Conservation (phyloP, 2,329 filamentous ascomycete species). For the Cryoendolithus antarcticus region DNA sequence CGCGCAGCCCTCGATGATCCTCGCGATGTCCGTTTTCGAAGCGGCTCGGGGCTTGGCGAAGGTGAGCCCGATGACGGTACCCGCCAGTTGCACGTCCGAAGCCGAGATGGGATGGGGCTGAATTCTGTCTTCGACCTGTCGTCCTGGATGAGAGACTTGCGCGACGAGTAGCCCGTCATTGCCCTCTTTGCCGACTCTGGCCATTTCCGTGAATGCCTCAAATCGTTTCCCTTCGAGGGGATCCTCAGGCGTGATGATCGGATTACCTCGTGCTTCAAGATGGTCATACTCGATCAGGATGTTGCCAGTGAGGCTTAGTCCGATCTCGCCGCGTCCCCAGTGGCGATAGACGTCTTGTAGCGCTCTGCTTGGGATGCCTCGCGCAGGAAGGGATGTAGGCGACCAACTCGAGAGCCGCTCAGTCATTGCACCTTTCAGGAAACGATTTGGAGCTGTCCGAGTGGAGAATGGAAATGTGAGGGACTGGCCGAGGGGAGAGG, state of each 20-base stretch:
- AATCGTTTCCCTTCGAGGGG: conserved; percentile 46
- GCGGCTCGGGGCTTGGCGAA: conserved; percentile 44
- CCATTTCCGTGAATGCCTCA: conserved; percentile 45
- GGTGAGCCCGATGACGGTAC: conserved; percentile 32
- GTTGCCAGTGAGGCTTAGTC: conserved; percentile 51
- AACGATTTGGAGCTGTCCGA: conserved; percentile 49
- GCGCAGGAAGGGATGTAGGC: conserved; percentile 36
- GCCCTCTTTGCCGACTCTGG: conserved; percentile 44
- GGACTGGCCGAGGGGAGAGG: conserved; percentile 30
- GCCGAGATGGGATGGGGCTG: conserved; percentile 40
- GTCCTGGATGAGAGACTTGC: conserved; percentile 52
- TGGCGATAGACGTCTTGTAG: conserved; percentile 46
- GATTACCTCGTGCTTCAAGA: conserved; percentile 44
- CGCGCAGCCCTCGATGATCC: conserved; percentile 48
- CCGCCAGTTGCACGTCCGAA: conserved; percentile 36
- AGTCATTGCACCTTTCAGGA: conserved; percentile 56
- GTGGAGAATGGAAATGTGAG: conserved; percentile 37
- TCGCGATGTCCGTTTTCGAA: conserved; percentile 41
- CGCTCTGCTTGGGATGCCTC: conserved; percentile 42
- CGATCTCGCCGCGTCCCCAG: conserved; percentile 48
- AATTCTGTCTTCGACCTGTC: conserved; percentile 38
- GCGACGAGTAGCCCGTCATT: conserved; percentile 46
- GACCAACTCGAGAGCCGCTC: conserved; percentile 52
- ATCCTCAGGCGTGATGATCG: conserved; percentile 44
- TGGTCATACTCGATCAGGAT: conserved; percentile 51